A percentile compares a stretch with the other conserved stretches of the same genome.
Conservation (phyloP, 129 eudicot genomes). For the Ambrosia trifida region DNA sequence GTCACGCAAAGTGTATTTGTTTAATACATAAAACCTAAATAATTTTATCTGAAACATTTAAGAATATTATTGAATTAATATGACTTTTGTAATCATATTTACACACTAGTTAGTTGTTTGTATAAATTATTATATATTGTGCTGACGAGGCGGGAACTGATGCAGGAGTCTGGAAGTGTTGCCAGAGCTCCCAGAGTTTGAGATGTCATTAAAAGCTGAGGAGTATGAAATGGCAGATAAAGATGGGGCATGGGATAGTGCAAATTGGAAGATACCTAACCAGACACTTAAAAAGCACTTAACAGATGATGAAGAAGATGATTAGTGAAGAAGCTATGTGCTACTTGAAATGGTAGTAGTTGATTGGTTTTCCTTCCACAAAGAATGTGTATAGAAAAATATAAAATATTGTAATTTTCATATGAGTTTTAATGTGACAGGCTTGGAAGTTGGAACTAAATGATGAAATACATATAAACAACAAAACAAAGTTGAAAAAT, state of each 20-base stretch:
- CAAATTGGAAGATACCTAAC: slow-evolving; percentile 48
- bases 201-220: slow-evolving; percentile 74
- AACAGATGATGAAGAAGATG: slow-evolving; percentile 47
- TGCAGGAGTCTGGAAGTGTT: slow-evolving; percentile 64
- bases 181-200: slow-evolving; percentile 91
- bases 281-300: slow-evolving; percentile 67
- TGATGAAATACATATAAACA: too few species aligned
- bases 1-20: neutral
- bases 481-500: too few species aligned
- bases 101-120: neutral
- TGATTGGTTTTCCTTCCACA: neutral
- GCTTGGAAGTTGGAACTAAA: too few species aligned
- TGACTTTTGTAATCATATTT: neutral
- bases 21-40: neutral
- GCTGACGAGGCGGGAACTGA: neutral
- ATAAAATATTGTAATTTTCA: neutral
- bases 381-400: slow-evolving; percentile 26
- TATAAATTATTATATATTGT: neutral
- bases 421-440: too few species aligned
- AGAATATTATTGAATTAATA: neutral
- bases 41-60: neutral
- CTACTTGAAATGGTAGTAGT: neutral
- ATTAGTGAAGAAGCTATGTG: slow-evolving; percentile 15
- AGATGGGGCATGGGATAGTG: slow-evolving; percentile 59
- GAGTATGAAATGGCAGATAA: slow-evolving; percentile 66